Conservation (phyloP, 352 stramenopile species). For the Thalassiosira livingstoniorum region DNA sequence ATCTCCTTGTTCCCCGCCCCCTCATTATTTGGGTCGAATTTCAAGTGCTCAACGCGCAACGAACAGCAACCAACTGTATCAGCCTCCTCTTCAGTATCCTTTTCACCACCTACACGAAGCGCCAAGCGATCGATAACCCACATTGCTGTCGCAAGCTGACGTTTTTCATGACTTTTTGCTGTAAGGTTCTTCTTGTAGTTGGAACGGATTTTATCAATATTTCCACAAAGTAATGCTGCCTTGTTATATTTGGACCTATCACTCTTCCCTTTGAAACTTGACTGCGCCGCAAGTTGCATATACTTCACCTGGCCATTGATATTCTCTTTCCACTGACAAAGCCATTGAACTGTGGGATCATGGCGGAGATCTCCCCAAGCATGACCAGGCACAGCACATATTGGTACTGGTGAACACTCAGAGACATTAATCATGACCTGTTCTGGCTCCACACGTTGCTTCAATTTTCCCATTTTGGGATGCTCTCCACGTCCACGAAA, state of each 20-base stretch:
- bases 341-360: conserved; percentile 89
- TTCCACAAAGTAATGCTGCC: conserved; percentile 96
- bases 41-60: conserved; percentile 98
- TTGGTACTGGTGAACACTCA: conserved; percentile 74
- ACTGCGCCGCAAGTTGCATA: conserved; percentile 97
- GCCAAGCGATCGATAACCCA: conserved; percentile 99
- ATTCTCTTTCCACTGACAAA: conserved; percentile 95
- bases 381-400: conserved; percentile 87
- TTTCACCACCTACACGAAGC: conserved; percentile 99
- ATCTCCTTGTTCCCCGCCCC: conserved; percentile 90
- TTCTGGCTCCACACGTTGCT: conserved; percentile 94
- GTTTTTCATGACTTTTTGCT: conserved; percentile 90
- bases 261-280: conserved; percentile 99
- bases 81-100: conserved; percentile 95
- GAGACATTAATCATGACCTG: conserved; percentile 97
- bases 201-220: conserved; percentile 92
- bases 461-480: conserved; percentile 99
- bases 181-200: conserved; percentile 85
- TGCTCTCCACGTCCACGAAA: conserved; percentile 99
- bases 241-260: conserved; percentile 99
- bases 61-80: conserved; percentile 99
- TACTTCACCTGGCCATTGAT: conserved; percentile 99
- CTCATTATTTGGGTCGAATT: conserved; percentile 89
- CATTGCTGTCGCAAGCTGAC: conserved; percentile 98
- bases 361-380: conserved; percentile 97